Evolutionary conservation across 768 basidiomycete species (phyloP).

Genomic region (Mycena epipterygia): DNA sequence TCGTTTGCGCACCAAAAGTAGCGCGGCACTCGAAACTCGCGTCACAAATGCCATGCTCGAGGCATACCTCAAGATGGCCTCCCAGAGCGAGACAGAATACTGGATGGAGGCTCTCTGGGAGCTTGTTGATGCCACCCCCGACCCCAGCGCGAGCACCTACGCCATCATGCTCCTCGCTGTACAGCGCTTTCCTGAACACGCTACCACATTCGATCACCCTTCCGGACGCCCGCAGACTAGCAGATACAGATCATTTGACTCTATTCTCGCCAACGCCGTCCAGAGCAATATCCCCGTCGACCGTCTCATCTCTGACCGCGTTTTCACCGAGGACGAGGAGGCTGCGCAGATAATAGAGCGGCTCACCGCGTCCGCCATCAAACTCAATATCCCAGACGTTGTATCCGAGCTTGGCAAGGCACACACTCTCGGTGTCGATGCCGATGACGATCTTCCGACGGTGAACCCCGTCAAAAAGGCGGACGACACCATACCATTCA

Average conservation of each 20-base stretch:
- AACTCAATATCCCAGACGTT: slow-evolving; percentile 62
- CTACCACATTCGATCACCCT: slow-evolving; percentile 34
- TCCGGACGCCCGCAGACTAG: too few relatives aligned
- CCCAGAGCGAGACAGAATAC: slow-evolving; percentile 56
- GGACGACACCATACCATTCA: slow-evolving; percentile 72
- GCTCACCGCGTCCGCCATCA: slow-evolving; percentile 73
- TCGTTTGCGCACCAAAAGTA: slow-evolving; percentile 59
- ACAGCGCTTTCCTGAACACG: slow-evolving; percentile 58
- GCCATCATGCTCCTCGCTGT: slow-evolving; percentile 76
- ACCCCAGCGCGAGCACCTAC: slow-evolving; percentile 73
- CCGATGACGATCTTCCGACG: slow-evolving; percentile 68
- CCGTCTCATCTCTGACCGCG: slow-evolving; percentile 69
- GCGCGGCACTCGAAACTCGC: slow-evolving; percentile 54
- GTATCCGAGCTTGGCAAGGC: slow-evolving; percentile 70
- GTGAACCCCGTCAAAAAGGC: slow-evolving; percentile 66
- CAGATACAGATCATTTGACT: too few relatives aligned
- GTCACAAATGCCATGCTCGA: slow-evolving; percentile 79
- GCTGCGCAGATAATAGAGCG: too few relatives aligned
- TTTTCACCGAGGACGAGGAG: slow-evolving; percentile 67
- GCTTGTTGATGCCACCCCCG: slow-evolving; percentile 68
- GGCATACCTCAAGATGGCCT: slow-evolving; percentile 74
- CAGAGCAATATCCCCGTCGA: slow-evolving; percentile 64
- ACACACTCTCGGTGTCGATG: slow-evolving; percentile 57
- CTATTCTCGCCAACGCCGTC: slow-evolving; percentile 61
- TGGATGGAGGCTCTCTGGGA: slow-evolving; percentile 78